A percentile compares a stretch with the other conserved stretches of the same genome.
Conservation (phyloP, 306 rosid species). For the Cajanus cajan region DNA sequence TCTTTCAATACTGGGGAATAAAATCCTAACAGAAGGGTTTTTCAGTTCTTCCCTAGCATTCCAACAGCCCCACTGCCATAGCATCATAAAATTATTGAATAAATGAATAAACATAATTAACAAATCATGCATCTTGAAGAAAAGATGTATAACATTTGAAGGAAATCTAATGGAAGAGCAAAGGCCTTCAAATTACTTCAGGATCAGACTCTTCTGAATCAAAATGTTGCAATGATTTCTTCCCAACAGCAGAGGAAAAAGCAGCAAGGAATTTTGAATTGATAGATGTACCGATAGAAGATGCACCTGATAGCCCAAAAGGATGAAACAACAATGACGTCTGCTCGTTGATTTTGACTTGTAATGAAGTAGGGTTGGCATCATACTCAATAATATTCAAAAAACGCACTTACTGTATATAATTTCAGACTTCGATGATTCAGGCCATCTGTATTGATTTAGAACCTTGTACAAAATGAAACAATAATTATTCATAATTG, state of each 20-base stretch:
- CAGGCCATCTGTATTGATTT: conserved; percentile 77
- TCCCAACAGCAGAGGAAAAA: conserved; percentile 81
- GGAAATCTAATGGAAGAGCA: background rate
- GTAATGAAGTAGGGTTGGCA: background rate
- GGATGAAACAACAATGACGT: background rate
- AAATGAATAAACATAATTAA: conserved; percentile 8
- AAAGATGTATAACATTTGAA: conserved; percentile 21
- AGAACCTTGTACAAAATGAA: conserved; percentile 49
- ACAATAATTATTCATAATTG: conserved; percentile 4
- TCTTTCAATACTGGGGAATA: conserved; percentile 76
- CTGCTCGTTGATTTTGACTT: background rate
- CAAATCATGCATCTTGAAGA: conserved; percentile 2
- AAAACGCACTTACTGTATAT: conserved; percentile 55
- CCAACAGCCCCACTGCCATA: conserved; percentile 86
- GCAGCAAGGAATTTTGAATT: conserved; percentile 65
- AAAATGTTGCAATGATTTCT: conserved; percentile 57
- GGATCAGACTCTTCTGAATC: conserved; percentile 89
- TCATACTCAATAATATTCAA: background rate
- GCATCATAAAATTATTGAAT: conserved; percentile 28
- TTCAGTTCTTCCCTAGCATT: conserved; percentile 63
- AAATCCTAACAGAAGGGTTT: conserved; percentile 64
- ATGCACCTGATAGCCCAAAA: conserved; percentile 54
- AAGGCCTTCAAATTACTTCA: conserved; percentile 46
- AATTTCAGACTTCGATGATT: conserved; percentile 66
- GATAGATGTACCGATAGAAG: conserved; percentile 73